These are phyloP conservation scores for Jatropha multifida DNA, from an alignment of 441 rosid species.

Conservation along the genomic window DNA sequence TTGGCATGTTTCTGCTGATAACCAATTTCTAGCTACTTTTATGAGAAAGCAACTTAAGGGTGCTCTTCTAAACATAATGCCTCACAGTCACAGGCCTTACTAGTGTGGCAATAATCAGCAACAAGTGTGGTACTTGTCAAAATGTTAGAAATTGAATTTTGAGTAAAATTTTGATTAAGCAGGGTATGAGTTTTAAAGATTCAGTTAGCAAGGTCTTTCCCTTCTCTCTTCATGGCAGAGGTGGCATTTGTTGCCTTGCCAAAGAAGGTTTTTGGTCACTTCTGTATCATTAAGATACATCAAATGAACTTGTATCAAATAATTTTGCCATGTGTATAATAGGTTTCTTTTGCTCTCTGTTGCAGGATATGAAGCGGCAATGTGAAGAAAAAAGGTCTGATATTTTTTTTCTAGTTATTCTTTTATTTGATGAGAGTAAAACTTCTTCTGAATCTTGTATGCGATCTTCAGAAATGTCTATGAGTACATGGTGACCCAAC, in stretches of 20 bases:
- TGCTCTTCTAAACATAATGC: not conserved
- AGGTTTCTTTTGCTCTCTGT: conserved; percentile 25
- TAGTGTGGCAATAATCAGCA: not conserved
- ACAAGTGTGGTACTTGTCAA: not conserved
- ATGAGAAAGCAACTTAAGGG: not conserved
- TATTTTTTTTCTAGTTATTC: conserved; percentile 15
- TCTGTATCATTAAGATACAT: not conserved
- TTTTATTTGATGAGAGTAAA: conserved; percentile 21
- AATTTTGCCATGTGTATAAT: conserved; percentile 16
- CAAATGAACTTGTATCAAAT: not conserved
- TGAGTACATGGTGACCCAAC: conserved; percentile 77
- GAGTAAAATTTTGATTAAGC: not conserved
- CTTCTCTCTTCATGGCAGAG: not conserved
- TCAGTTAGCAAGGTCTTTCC: not conserved
- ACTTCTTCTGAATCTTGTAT: conserved; percentile 29
- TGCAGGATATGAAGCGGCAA: conserved; percentile 98
- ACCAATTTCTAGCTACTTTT: not conserved
- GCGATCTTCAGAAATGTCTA: conserved; percentile 63
- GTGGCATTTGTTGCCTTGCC: conserved; percentile 4
- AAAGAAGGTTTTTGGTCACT: not conserved
- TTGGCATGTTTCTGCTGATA: not conserved
- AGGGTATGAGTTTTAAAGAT: not conserved
- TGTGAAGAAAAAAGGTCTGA: conserved; percentile 93
- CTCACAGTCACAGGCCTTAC: not conserved
- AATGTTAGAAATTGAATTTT: not conserved